Evolutionary conservation across 176 grass and related monocot species (phyloP).

Genomic region (Leersia perrieri): DNA sequence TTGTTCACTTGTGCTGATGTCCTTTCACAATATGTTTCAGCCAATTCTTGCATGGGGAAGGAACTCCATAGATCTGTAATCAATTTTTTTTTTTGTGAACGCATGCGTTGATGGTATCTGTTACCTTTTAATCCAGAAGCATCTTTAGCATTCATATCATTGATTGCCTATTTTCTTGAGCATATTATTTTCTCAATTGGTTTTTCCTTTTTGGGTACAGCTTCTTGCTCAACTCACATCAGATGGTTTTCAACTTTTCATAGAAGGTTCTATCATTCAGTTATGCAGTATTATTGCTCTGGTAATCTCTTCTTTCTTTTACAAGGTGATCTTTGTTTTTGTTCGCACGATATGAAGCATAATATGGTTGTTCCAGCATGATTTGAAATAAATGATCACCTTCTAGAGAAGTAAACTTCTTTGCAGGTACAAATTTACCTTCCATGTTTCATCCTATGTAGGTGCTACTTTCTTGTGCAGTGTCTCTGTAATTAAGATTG

Average conservation of each 20-base stretch:
- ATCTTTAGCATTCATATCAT: background rate
- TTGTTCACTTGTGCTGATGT: background rate
- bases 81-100: background rate
- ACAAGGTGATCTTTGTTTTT: background rate
- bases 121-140: background rate
- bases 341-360: background rate
- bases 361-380: background rate
- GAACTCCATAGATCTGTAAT: background rate
- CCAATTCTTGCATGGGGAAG: background rate
- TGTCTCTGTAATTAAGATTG: background rate
- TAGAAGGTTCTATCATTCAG: background rate
- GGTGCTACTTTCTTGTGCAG: background rate
- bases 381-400: background rate
- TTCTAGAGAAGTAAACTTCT: too few relatives aligned
- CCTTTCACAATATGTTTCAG: background rate
- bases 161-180: background rate
- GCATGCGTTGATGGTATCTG: background rate
- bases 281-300: background rate
- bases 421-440: background rate
- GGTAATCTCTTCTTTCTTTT: background rate
- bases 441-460: background rate
- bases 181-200: background rate
- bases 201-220: background rate
- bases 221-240: background rate
- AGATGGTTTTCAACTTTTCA: too few relatives aligned